Evolutionary conservation across 352 stramenopile genomes (phyloP), one percentile per base, ranked within the genome.

Genomic region (Globisporangium recalcitrans): DNA sequence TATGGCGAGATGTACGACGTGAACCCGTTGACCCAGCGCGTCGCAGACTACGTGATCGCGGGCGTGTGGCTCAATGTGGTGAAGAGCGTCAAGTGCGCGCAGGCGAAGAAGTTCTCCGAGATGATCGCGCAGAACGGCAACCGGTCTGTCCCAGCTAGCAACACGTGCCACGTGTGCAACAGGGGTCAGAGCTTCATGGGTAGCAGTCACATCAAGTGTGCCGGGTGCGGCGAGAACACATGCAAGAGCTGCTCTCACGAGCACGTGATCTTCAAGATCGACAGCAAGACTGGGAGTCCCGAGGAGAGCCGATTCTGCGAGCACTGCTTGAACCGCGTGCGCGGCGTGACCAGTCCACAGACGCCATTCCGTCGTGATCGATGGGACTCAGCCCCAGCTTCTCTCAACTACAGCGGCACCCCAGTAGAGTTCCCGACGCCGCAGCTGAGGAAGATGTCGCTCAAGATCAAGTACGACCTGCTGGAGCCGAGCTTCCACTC

Each of bases 241-340:
- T 58, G 52, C 31, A 58, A 58, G 52, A 29, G 29, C 29, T 58
- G 52, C 52, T 73, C 71, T 6, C 49, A 65, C 13, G 54, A 70
- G 32, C 60, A 71, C 11, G 47, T 60, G 53, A 66, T 75, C 42
- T 79, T 77, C 67, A 38, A 64, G 58, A 56, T 79, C 19, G 63
- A 42, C 55, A 34, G 47, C 32, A 74, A 67, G 52, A 36, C 63
- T 11, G 72, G 68, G 31, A 68, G 70, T 21, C 56, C 71, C 2
- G 14, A 51, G 21, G 59, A 63, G 14, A 52, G 62, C 1, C 38
- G 73, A 14, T 80, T 80, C 44, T 80, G 73, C 29, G 57, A 51
- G 1, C 21, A 72, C 29, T 80, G 73, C 38, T 46, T 74, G 42
- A 74, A 72, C 60, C 65, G 54, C 31, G 69, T 64, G 31, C 22